phyloP scores from a whole-genome alignment of 148 eudicot genomes.

The Rhododendron kiyosumense region DNA sequence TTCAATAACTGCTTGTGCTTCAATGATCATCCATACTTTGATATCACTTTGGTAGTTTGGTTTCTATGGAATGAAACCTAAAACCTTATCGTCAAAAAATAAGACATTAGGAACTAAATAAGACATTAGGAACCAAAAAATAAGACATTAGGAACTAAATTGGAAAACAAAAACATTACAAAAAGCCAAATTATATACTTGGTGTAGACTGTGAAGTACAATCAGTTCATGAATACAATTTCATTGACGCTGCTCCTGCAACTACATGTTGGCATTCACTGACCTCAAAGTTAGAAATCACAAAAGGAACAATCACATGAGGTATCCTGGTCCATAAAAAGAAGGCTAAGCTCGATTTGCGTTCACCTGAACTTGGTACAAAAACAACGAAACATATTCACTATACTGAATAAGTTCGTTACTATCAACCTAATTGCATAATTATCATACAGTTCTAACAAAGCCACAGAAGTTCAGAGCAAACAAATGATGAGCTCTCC shows the following conservation, averaged over 20 bases:
- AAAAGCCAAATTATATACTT: neutral
- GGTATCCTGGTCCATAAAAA: neutral
- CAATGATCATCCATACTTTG: neutral
- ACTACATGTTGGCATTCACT: neutral
- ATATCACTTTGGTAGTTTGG: neutral
- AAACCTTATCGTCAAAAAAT: neutral
- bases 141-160: neutral
- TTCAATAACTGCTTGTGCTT: neutral
- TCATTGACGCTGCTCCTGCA: neutral
- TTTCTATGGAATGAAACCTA: neutral
- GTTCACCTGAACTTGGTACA: neutral
- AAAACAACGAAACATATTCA: neutral
- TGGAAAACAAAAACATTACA: neutral
- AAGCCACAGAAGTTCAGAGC: neutral
- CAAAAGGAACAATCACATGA: neutral
- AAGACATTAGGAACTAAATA: neutral
- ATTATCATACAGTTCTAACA: neutral
- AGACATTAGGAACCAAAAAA: neutral
- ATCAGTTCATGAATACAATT: neutral
- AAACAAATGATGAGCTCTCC: neutral
- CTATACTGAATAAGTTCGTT: neutral
- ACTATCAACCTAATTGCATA: neutral
- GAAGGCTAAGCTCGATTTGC: neutral
- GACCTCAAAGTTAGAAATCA: neutral
- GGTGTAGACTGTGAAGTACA: neutral